Conservation (phyloP, 495 filamentous ascomycete species). For the Bathelium albidoporum region DNA sequence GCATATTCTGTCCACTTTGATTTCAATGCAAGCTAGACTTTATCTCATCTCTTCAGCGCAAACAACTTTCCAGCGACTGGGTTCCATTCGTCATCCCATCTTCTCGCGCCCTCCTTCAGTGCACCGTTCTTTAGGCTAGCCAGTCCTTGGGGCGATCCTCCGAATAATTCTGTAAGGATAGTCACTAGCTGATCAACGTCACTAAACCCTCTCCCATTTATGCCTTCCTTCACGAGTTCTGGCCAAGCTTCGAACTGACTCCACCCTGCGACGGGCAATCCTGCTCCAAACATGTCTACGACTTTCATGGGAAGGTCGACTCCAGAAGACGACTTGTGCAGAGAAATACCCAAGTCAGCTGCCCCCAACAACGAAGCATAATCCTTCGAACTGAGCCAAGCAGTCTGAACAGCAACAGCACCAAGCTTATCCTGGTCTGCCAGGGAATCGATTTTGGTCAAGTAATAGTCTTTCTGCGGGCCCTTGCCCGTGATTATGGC, state of each 20-base stretch:
- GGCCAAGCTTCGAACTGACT: conserved; percentile 71
- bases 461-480: conserved; percentile 67
- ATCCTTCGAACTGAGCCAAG: conserved; percentile 72
- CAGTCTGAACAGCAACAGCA: conserved; percentile 61
- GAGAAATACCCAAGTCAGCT: conserved; percentile 80
- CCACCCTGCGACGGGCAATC: conserved; percentile 84
- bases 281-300: conserved; percentile 95
- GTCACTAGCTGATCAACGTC: conserved; percentile 50
- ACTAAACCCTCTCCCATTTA: conserved; percentile 74
- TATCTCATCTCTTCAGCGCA: conserved; percentile 36
- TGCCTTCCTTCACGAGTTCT: conserved; percentile 75
- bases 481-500: conserved; percentile 92
- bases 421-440: conserved; percentile 48
- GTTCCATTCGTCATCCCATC: conserved; percentile 97
- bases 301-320: conserved; percentile 99
- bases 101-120: conserved; percentile 56
- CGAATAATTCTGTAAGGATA: conserved; percentile 53
- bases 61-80: conserved; percentile 61
- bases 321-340: conserved; percentile 87
- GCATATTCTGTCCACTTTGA: too few relatives aligned
- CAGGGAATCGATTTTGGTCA: conserved; percentile 49
- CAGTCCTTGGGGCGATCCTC: conserved; percentile 42
- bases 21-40: too few relatives aligned
- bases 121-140: conserved; percentile 60
- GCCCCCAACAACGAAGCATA: conserved; percentile 81